Evolutionary conservation across 1,284 basidiomycete species (phyloP).

Genomic region (Trichosporon sp.): DNA sequence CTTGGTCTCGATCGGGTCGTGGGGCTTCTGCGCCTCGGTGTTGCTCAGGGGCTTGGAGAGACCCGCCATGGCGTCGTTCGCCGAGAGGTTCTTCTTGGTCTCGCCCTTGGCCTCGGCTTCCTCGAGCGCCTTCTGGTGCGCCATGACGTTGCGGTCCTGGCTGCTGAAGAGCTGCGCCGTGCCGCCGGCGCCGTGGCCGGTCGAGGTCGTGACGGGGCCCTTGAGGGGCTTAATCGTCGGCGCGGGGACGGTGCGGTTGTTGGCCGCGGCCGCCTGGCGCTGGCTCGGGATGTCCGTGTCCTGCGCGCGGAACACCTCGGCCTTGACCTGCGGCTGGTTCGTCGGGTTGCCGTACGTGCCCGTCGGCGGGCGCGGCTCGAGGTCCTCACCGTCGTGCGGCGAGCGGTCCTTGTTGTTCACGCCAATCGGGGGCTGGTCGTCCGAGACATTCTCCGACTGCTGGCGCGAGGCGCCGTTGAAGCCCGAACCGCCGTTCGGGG

Average conservation of each 20-base stretch:
- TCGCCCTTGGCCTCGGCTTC: background rate
- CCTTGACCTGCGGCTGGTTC: background rate
- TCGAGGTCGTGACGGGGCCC: conserved; percentile 1
- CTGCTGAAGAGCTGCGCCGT: background rate
- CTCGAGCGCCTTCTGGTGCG: conserved; percentile 1
- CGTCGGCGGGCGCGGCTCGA: background rate
- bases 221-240: conserved; percentile 22
- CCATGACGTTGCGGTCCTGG: background rate
- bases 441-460: conserved; percentile 2
- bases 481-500: conserved; percentile 4
- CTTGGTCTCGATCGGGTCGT: background rate
- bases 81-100: background rate
- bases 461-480: background rate
- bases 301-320: background rate
- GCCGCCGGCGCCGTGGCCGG: background rate
- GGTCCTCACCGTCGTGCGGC: background rate
- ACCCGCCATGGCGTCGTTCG: background rate
- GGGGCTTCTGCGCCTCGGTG: background rate
- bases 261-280: conserved; percentile 20
- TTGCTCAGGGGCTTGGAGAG: background rate
- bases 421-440: background rate
- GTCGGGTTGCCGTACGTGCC: conserved; percentile 3
- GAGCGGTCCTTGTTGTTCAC: background rate
- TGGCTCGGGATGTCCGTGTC: conserved; percentile 20
- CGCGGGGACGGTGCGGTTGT: conserved; percentile 22